Evolutionary conservation across 2,329 filamentous ascomycete species (phyloP).

Genomic region (Cordyceps farinosa): DNA sequence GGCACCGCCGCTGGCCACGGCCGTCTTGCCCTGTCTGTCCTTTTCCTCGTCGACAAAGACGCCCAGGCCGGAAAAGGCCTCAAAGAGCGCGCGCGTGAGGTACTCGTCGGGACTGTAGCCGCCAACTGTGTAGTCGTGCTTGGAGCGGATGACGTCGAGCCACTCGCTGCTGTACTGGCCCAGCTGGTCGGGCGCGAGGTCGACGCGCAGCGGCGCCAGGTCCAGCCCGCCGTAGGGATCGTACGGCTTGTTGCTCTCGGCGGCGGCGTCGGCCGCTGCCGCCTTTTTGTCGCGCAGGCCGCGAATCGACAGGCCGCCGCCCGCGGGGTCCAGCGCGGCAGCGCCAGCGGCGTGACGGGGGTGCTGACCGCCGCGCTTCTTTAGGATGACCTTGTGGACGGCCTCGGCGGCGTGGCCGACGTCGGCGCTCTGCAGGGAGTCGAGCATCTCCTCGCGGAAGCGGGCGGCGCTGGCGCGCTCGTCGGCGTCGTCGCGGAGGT

Average conservation of each 20-base stretch:
- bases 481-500: slow-evolving; percentile 65
- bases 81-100: slow-evolving; percentile 73
- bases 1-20: slow-evolving; percentile 32
- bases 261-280: slow-evolving; percentile 31
- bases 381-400: slow-evolving; percentile 62
- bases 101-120: slow-evolving; percentile 85
- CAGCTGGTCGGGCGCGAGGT: slow-evolving; percentile 46
- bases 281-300: slow-evolving; percentile 67
- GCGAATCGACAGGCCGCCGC: slow-evolving; percentile 61
- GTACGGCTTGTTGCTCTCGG: slow-evolving; percentile 66
- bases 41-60: slow-evolving; percentile 83
- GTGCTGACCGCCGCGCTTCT: slow-evolving; percentile 62
- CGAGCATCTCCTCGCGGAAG: slow-evolving; percentile 65
- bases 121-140: slow-evolving; percentile 66
- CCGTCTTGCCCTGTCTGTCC: slow-evolving; percentile 35
- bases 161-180: slow-evolving; percentile 71
- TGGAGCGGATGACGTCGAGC: slow-evolving; percentile 63
- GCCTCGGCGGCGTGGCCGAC: slow-evolving; percentile 57
- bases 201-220: slow-evolving; percentile 66
- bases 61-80: slow-evolving; percentile 85
- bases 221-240: slow-evolving; percentile 81
- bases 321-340: slow-evolving; percentile 30
- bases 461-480: slow-evolving; percentile 62
- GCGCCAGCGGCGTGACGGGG: slow-evolving; percentile 29
- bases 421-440: slow-evolving; percentile 61